A percentile compares a stretch with the other conserved stretches of the same genome.
These are phyloP conservation scores for Phoma sp. DNA, from an alignment of 2,329 filamentous ascomycete species.

Conservation along the genomic window DNA sequence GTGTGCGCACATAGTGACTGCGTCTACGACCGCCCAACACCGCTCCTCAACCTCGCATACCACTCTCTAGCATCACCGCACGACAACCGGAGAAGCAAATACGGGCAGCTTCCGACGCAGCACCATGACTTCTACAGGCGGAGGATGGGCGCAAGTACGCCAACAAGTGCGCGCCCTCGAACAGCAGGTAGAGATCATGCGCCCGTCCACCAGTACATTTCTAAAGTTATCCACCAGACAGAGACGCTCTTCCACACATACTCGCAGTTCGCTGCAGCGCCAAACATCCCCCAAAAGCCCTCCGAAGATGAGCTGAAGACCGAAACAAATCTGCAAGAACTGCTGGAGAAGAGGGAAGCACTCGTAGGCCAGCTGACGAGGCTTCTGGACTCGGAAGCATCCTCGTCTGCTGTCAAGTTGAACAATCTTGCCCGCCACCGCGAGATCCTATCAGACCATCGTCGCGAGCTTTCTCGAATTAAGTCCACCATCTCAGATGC, in stretches of 20 bases:
- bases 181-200: constrained; percentile 70
- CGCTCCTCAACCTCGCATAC: too few relatives aligned
- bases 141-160: constrained; percentile 87
- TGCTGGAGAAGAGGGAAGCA: constrained; percentile 84
- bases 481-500: constrained; percentile 75
- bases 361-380: constrained; percentile 83
- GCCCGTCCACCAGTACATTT: constrained; percentile 11
- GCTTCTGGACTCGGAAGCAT: constrained; percentile 91
- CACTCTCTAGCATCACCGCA: neutral
- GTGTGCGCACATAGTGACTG: too few relatives aligned
- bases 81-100: neutral
- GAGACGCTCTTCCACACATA: constrained; percentile 84
- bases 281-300: constrained; percentile 80
- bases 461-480: constrained; percentile 78
- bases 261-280: constrained; percentile 84
- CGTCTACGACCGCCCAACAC: too few relatives aligned
- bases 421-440: constrained; percentile 92
- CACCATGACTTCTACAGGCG: constrained; percentile 49
- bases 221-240: constrained; percentile 63
- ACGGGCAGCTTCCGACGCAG: neutral
- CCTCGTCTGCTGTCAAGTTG: constrained; percentile 92
- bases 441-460: constrained; percentile 87
- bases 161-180: constrained; percentile 90
- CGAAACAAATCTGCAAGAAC: constrained; percentile 80
- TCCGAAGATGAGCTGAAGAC: constrained; percentile 82